phyloP scores from a whole-genome alignment of 164 flowering plant genomes.

The Magnolia officinalis region DNA sequence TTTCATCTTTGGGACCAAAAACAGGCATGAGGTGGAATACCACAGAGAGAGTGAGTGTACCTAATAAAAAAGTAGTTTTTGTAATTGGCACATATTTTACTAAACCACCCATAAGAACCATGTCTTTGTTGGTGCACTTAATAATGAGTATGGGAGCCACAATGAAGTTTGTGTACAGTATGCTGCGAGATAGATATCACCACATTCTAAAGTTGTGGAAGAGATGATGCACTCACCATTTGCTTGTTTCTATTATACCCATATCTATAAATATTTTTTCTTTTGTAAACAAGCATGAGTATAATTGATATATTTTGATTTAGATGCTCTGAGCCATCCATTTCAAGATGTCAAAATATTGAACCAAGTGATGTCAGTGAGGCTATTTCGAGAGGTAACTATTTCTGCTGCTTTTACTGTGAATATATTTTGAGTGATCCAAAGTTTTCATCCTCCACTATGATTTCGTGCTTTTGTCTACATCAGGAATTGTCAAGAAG shows the following conservation, averaged over 20 bases:
- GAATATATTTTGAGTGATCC: not conserved
- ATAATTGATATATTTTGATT: slow-evolving; percentile 6
- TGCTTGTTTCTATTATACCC: too few species aligned
- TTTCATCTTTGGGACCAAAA: too few species aligned
- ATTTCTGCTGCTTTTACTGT: not conserved
- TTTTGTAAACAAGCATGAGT: not conserved
- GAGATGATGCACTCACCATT: not conserved
- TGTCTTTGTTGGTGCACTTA: too few species aligned
- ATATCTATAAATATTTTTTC: too few species aligned
- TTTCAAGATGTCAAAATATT: slow-evolving; percentile 28
- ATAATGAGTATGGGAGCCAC: too few species aligned
- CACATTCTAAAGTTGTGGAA: not conserved
- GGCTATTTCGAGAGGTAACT: slow-evolving; percentile 36
- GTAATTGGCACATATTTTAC: too few species aligned
- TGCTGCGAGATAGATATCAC: too few species aligned
- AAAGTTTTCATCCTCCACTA: not conserved
- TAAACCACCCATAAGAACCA: too few species aligned
- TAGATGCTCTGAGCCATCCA: slow-evolving; percentile 24
- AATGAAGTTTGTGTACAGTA: too few species aligned
- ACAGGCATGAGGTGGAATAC: too few species aligned
- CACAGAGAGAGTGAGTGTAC: too few species aligned
- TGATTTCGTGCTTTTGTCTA: not conserved
- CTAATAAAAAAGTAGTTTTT: too few species aligned
- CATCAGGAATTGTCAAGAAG: not conserved
- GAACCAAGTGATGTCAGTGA: slow-evolving; percentile 36